Percentiles rank a stretch among this genome's conserved stretches.
Evolutionary conservation across 805 yeast genomes (phyloP).

Genomic region (Saccharomyces jurei): DNA sequence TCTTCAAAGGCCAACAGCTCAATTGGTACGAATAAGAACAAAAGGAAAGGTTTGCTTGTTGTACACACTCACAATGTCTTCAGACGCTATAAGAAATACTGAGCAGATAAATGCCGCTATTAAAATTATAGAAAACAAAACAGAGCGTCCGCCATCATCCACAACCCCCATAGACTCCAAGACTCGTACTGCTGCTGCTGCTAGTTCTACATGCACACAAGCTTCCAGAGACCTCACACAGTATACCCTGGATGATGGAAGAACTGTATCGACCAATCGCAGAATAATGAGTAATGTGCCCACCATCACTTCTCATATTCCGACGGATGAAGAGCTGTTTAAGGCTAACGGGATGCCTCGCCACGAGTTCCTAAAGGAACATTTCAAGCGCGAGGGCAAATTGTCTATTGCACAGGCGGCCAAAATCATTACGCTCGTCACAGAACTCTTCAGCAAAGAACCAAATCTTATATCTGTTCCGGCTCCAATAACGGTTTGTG

Average conservation of each 20-base stretch:
- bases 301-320: constrained; percentile 58
- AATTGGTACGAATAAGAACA: neutral
- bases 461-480: constrained; percentile 76
- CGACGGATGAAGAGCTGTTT: constrained; percentile 64
- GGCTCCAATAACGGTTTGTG: constrained; percentile 93
- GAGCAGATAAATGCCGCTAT: constrained; percentile 59
- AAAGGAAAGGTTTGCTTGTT: neutral
- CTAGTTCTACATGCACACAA: neutral
- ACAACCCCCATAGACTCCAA: neutral
- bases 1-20: neutral
- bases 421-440: constrained; percentile 57
- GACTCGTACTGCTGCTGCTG: neutral
- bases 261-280: constrained; percentile 39
- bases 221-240: constrained; percentile 31
- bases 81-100: constrained; percentile 37
- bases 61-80: neutral
- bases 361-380: constrained; percentile 59
- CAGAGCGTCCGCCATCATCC: constrained; percentile 8
- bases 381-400: constrained; percentile 76
- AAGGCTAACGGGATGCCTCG: constrained; percentile 58
- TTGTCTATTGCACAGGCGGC: constrained; percentile 62
- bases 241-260: constrained; percentile 46
- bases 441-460: constrained; percentile 53
- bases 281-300: constrained; percentile 46
- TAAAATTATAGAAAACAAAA: constrained; percentile 46